Conservation (phyloP, 2,329 filamentous ascomycete species). For the Diplodia scrobiculata region DNA sequence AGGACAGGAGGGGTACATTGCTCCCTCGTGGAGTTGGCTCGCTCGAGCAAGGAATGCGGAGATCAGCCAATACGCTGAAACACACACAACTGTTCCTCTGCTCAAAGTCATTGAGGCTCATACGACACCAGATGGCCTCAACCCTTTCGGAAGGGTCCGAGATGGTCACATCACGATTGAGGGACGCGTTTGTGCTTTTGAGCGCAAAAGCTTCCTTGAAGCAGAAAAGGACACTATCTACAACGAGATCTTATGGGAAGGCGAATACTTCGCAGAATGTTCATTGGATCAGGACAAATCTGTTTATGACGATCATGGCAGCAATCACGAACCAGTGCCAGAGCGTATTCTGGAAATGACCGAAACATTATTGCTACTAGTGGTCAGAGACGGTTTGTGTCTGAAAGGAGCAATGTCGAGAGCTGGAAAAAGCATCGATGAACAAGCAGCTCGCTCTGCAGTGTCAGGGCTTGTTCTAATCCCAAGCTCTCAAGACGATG, state of each 20-base stretch:
- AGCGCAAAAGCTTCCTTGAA: not conserved
- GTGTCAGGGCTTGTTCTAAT: no score
- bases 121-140: not conserved
- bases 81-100: not conserved
- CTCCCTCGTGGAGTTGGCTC: slow-evolving; percentile 14
- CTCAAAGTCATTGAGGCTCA: not conserved
- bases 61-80: not conserved
- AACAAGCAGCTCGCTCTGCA: not conserved
- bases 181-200: not conserved
- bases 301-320: no score
- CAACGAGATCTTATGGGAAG: not conserved
- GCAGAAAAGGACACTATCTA: not conserved
- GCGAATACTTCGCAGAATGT: no score
- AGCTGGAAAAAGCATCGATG: not conserved
- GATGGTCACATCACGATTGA: not conserved
- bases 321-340: no score
- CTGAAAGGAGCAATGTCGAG: not conserved
- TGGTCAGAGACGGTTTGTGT: not conserved
- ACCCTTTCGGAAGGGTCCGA: not conserved
- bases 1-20: not conserved
- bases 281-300: no score
- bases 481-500: no score
- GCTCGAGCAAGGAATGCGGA: slow-evolving; percentile 8
- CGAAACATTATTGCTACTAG: not conserved
- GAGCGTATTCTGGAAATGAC: no score